Evolutionary conservation across 106 monocot species (phyloP).

Genomic region (Hemerocallis citrina): DNA sequence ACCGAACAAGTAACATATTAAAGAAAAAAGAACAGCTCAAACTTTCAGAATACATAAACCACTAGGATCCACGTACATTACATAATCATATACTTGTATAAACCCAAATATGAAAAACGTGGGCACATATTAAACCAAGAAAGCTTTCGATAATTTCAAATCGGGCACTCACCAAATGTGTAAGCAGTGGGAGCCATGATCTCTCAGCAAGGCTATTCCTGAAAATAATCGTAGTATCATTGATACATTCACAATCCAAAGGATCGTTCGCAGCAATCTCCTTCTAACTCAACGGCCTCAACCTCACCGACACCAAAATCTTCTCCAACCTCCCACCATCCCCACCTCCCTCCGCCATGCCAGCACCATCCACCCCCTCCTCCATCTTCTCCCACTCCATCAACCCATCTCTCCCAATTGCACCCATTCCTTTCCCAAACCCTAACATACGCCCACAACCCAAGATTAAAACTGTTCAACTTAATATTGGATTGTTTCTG

Average conservation of each 20-base stretch:
- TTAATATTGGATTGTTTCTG: neutral
- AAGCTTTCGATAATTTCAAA: neutral
- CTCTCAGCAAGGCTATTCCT: conserved; percentile 58
- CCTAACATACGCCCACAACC: neutral
- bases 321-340: conserved; percentile 50
- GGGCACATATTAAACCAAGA: neutral
- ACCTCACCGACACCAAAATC: conserved; percentile 85
- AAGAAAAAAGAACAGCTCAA: neutral
- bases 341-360: conserved; percentile 10
- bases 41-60: no score
- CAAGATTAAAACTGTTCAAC: neutral
- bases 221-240: conserved; percentile 63
- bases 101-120: no score
- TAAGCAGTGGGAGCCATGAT: conserved; percentile 59
- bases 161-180: conserved; percentile 61
- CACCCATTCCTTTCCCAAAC: conserved; percentile 40
- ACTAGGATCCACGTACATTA: no score
- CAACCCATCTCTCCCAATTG: conserved; percentile 50
- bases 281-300: conserved; percentile 78
- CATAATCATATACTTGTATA: no score
- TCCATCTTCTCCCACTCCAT: conserved; percentile 28
- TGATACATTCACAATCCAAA: conserved; percentile 86
- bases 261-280: conserved; percentile 62
- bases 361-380: no score
- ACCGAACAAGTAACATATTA: neutral